Percentiles rank a stretch among this genome's conserved stretches.
phyloP scores from a whole-genome alignment of 306 rosid species.

The Pachyrhizus erosus region DNA sequence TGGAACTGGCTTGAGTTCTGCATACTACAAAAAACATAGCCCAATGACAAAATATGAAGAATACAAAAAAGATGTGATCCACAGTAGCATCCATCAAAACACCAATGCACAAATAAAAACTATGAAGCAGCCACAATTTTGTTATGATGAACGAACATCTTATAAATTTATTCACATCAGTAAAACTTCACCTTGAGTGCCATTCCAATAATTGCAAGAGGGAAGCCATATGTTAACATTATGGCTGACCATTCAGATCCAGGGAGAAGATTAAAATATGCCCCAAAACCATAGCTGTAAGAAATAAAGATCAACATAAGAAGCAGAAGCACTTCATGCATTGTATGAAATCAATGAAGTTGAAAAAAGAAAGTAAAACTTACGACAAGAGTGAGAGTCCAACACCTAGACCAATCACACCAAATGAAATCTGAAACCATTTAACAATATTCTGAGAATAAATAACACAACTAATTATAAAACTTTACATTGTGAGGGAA shows the following conservation, averaged over 20 bases:
- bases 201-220: conserved; percentile 99
- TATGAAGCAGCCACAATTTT: conserved; percentile 1
- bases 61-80: conserved; percentile 4
- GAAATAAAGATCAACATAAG: conserved; percentile 32
- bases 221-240: conserved; percentile 97
- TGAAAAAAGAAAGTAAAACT: conserved; percentile 36
- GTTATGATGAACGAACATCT: not conserved
- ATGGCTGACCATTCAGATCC: conserved; percentile 99
- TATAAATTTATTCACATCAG: conserved; percentile 6
- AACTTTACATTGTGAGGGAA: not conserved
- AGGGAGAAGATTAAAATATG: conserved; percentile 88
- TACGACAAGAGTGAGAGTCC: conserved; percentile 84
- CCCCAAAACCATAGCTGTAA: conserved; percentile 92
- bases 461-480: not conserved
- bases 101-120: not conserved
- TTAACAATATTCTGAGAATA: conserved; percentile 16
- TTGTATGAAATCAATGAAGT: not conserved
- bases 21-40: conserved; percentile 71
- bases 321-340: conserved; percentile 22
- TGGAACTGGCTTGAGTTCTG: conserved; percentile 97
- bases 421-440: conserved; percentile 80
- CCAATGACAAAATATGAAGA: conserved; percentile 17
- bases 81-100: conserved; percentile 19
- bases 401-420: conserved; percentile 74
- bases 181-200: conserved; percentile 82